phyloP scores from a whole-genome alignment of 768 basidiomycete genomes.

The Pleurotus pulmonarius region DNA sequence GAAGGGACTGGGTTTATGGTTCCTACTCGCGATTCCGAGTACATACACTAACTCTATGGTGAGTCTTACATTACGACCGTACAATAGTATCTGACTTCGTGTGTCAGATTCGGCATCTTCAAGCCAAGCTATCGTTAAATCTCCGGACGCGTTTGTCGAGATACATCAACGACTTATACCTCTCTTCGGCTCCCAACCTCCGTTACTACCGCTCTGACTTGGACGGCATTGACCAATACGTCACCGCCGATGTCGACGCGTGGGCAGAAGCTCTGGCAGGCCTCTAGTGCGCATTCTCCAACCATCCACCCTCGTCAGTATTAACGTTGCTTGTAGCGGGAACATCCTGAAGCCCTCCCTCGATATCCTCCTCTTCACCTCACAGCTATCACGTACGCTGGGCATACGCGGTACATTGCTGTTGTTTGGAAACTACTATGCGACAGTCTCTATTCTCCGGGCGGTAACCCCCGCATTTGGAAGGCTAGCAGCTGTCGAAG shows the following conservation, averaged over 20 bases:
- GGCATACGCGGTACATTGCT: slow-evolving; percentile 81
- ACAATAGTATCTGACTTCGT: neutral
- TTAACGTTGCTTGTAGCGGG: slow-evolving; percentile 46
- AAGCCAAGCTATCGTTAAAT: slow-evolving; percentile 78
- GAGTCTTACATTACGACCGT: neutral
- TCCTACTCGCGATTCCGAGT: slow-evolving; percentile 84
- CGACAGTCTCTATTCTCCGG: slow-evolving; percentile 78
- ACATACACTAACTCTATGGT: slow-evolving; percentile 97
- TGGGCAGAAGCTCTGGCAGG: slow-evolving; percentile 86
- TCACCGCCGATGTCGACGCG: slow-evolving; percentile 87
- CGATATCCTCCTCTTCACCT: slow-evolving; percentile 88
- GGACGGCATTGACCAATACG: slow-evolving; percentile 86
- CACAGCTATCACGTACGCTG: slow-evolving; percentile 82
- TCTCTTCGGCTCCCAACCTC: slow-evolving; percentile 67
- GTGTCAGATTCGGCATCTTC: slow-evolving; percentile 78
- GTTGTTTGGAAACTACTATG: slow-evolving; percentile 79
- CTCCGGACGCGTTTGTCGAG: slow-evolving; percentile 85
- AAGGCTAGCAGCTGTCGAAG: slow-evolving; percentile 81
- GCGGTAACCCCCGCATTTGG: slow-evolving; percentile 94
- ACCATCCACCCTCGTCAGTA: neutral
- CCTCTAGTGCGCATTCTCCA: slow-evolving; percentile 69
- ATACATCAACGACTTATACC: slow-evolving; percentile 90
- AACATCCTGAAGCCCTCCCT: slow-evolving; percentile 91
- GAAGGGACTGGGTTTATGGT: slow-evolving; percentile 83
- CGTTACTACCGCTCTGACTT: slow-evolving; percentile 64